Percentiles rank a stretch among this genome's conserved stretches.
phyloP scores from a whole-genome alignment of 2,329 filamentous ascomycete species.

The Metarhizium brunneum region DNA sequence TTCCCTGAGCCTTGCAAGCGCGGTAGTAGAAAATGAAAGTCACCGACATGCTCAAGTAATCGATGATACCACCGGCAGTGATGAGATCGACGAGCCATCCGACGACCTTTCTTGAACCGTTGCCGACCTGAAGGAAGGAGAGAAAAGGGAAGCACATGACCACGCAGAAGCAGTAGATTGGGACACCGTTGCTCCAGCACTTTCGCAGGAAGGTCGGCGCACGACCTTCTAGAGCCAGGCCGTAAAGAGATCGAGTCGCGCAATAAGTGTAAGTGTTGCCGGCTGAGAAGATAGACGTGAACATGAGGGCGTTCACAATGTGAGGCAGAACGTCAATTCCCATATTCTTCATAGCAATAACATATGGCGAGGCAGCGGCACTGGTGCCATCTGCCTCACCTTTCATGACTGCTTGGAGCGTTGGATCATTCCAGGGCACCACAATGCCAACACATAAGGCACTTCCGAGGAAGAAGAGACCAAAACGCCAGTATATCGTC shows the following conservation, averaged over 20 bases:
- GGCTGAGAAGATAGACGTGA: constrained; percentile 34
- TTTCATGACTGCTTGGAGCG: constrained; percentile 40
- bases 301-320: constrained; percentile 45
- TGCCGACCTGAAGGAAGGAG: constrained; percentile 42
- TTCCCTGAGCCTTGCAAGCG: constrained; percentile 42
- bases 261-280: constrained; percentile 45
- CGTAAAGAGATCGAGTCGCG: constrained; percentile 39
- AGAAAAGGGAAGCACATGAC: constrained; percentile 45
- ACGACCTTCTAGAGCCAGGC: constrained; percentile 40
- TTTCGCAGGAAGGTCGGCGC: constrained; percentile 44
- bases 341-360: constrained; percentile 51
- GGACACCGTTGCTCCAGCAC: constrained; percentile 51
- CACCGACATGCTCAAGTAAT: constrained; percentile 46
- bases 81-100: constrained; percentile 47
- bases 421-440: constrained; percentile 53
- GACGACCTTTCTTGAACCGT: constrained; percentile 38
- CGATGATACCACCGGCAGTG: constrained; percentile 50
- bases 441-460: constrained; percentile 58
- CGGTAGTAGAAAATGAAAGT: constrained; percentile 39
- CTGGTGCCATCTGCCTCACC: constrained; percentile 22
- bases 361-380: constrained; percentile 51
- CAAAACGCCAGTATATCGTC: constrained; percentile 63
- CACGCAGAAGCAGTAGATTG: constrained; percentile 46
- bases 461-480: constrained; percentile 61
- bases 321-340: constrained; percentile 43